phyloP scores from a whole-genome alignment of 805 yeast species.

The Ogataea nakhonphanomensis region DNA sequence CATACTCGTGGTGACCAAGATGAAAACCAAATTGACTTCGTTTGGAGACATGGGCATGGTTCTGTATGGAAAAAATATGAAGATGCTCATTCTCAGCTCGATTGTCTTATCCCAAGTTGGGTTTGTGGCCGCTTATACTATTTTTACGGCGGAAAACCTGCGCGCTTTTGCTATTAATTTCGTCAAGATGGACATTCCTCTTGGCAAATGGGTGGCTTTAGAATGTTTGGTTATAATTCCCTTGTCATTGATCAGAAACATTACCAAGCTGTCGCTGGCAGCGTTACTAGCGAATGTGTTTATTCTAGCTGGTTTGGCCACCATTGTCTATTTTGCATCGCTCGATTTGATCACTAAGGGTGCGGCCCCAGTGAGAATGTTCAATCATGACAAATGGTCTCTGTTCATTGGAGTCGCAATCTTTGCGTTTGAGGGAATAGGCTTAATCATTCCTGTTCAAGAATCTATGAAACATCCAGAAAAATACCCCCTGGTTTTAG shows the following conservation, averaged over 20 bases:
- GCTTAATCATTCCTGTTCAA: constrained; percentile 76
- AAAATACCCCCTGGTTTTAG: constrained; percentile 64
- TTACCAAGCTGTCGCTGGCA: constrained; percentile 68
- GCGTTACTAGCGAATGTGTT: constrained; percentile 71
- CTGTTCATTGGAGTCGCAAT: constrained; percentile 80
- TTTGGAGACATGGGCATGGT: constrained; percentile 72
- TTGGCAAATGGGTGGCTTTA: constrained; percentile 45
- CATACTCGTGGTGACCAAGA: constrained; percentile 57
- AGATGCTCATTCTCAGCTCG: constrained; percentile 57
- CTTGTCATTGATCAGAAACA: constrained; percentile 68
- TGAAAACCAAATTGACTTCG: constrained; percentile 60
- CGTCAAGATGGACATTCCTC: constrained; percentile 38
- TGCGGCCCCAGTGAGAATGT: constrained; percentile 48
- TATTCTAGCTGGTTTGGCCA: constrained; percentile 60
- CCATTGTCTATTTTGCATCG: constrained; percentile 56
- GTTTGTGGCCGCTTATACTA: constrained; percentile 76
- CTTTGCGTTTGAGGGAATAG: constrained; percentile 87
- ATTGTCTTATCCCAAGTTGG: constrained; percentile 73
- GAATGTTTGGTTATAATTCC: constrained; percentile 65
- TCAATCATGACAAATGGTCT: constrained; percentile 61
- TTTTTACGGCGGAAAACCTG: constrained; percentile 71
- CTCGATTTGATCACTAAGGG: constrained; percentile 44
- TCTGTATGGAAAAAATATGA: constrained; percentile 65
- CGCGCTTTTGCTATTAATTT: constrained; percentile 58
- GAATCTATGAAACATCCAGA: constrained; percentile 77